Percentiles rank a stretch among this genome's conserved stretches.
Evolutionary conservation across 257 asterid species (phyloP).

Genomic region (Solanum chilense): DNA sequence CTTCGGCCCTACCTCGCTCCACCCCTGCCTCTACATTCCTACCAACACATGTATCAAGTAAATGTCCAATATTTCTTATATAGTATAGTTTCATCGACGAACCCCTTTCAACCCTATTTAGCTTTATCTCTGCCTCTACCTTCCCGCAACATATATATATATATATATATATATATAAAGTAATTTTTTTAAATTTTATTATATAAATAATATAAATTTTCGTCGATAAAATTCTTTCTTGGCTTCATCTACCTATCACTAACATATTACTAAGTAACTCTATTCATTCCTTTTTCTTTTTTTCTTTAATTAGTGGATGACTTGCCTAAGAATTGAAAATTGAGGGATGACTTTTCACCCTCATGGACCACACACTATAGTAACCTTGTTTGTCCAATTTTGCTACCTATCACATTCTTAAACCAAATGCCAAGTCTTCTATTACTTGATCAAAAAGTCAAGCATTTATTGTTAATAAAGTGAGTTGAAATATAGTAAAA

Average conservation of each 20-base stretch:
- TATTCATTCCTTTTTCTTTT: background rate
- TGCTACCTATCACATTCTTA: background rate
- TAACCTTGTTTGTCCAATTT: background rate
- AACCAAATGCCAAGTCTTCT: background rate
- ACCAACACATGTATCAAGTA: background rate
- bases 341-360: background rate
- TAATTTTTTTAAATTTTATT: background rate
- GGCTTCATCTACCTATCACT: accelerated
- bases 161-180: background rate
- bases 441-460: background rate
- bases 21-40: background rate
- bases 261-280: background rate
- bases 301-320: background rate
- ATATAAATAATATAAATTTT: too few species aligned
- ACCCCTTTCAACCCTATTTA: background rate
- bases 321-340: background rate
- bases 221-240: accelerated
- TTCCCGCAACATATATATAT: background rate
- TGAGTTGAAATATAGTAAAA: background rate
- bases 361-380: background rate
- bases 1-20: background rate
- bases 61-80: background rate
- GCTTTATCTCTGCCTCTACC: background rate
- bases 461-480: background rate
- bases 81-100: background rate